These are phyloP conservation scores for Hypoxylon crocopeplum DNA, from an alignment of 495 filamentous ascomycete genomes.

Conservation along the genomic window DNA sequence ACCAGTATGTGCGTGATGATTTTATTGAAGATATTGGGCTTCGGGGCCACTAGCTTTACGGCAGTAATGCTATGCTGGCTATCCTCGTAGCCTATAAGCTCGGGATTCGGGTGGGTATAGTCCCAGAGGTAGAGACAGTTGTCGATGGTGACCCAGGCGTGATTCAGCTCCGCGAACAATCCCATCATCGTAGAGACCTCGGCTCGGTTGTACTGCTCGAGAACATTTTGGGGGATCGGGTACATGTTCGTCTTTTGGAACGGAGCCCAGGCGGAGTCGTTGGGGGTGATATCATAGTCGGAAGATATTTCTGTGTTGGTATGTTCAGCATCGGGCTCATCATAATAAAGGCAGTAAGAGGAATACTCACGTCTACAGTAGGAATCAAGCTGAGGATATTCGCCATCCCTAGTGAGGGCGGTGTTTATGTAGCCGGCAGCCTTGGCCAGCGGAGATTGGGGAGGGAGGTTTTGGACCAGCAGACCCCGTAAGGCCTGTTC, in stretches of 20 bases:
- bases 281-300: constrained; percentile 79
- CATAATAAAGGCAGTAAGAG: not conserved
- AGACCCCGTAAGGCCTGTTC: constrained; percentile 22
- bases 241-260: constrained; percentile 84
- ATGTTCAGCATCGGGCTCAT: constrained; percentile 1
- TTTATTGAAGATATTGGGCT: constrained; percentile 80
- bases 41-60: constrained; percentile 82
- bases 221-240: constrained; percentile 85
- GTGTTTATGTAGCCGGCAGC: constrained; percentile 86
- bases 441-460: constrained; percentile 72
- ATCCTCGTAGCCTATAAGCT: constrained; percentile 92
- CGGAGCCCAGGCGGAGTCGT: constrained; percentile 77
- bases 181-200: constrained; percentile 88
- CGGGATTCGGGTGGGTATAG: constrained; percentile 85
- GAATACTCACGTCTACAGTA: constrained; percentile 81
- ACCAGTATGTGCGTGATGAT: constrained; percentile 86
- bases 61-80: constrained; percentile 83
- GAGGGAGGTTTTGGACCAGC: constrained; percentile 39
- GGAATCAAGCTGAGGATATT: constrained; percentile 87
- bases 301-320: constrained; percentile 75
- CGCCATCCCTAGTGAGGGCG: constrained; percentile 72
- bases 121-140: constrained; percentile 98
- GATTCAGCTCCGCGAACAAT: constrained; percentile 87
- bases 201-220: constrained; percentile 85
- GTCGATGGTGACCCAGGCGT: constrained; percentile 96